phyloP scores from a whole-genome alignment of 2,329 filamentous ascomycete species.

The Dichotomopilus funicola region DNA sequence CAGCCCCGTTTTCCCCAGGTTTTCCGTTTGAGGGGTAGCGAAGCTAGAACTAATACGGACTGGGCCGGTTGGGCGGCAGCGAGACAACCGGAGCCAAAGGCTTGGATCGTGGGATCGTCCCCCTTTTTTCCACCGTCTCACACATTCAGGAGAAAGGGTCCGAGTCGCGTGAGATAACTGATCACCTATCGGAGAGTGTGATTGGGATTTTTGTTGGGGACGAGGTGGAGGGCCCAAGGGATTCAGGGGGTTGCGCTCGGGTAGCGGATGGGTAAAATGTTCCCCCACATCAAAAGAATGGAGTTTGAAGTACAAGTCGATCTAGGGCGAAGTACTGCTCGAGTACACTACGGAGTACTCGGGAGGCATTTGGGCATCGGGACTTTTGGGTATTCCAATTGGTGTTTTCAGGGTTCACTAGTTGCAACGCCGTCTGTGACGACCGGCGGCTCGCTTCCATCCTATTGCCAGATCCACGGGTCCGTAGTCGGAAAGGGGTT shows the following conservation, averaged over 20 bases:
- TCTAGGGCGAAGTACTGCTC: too few species aligned
- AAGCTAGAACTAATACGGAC: constrained; percentile 4
- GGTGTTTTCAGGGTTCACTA: too few species aligned
- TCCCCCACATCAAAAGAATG: background rate
- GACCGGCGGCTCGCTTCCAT: background rate
- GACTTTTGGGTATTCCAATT: too few species aligned
- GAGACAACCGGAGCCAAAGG: too few species aligned
- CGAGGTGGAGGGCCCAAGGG: background rate
- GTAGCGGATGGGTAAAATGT: background rate
- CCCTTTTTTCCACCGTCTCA: background rate
- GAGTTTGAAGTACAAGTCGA: too few species aligned
- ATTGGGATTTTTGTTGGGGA: background rate
- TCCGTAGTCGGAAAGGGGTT: background rate
- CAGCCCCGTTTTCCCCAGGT: constrained; percentile 6
- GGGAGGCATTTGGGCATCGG: too few species aligned
- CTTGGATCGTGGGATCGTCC: background rate
- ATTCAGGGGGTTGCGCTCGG: background rate
- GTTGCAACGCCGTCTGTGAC: background rate
- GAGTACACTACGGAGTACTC: too few species aligned
- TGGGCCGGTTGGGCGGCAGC: constrained; percentile 5
- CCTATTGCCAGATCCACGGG: constrained; percentile 1
- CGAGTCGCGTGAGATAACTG: constrained; percentile 5
- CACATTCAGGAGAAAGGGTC: too few species aligned
- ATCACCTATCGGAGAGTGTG: background rate
- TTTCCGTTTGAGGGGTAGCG: constrained; percentile 7